Evolutionary conservation across 257 asterid species (phyloP).

Genomic region (Solanum pinnatisectum): DNA sequence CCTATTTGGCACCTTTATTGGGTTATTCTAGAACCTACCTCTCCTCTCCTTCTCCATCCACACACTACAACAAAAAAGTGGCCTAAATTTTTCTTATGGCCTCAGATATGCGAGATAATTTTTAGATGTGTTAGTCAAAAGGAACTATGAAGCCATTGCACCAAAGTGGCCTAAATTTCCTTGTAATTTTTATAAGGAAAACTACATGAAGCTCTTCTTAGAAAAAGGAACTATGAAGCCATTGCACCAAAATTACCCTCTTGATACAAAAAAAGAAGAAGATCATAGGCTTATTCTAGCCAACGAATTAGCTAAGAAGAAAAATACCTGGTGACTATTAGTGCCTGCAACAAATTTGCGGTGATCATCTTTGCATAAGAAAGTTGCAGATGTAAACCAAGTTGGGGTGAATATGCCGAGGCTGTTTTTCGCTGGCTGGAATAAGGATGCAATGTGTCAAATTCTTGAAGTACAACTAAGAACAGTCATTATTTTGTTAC

Average conservation of each 20-base stretch:
- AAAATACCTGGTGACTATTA: slow-evolving; percentile 64
- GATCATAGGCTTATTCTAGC: background rate
- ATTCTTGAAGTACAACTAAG: background rate
- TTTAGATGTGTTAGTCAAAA: background rate
- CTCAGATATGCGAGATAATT: background rate
- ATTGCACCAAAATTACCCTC: background rate
- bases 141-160: no score
- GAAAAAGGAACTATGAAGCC: background rate
- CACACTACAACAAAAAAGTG: background rate
- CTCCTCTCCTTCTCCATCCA: background rate
- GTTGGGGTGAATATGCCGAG: slow-evolving; percentile 84
- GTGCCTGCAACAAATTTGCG: slow-evolving; percentile 87
- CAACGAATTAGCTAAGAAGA: background rate
- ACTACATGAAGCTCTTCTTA: background rate
- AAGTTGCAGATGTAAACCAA: slow-evolving; percentile 81
- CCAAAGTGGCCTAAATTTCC: no score
- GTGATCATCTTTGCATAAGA: slow-evolving; percentile 74
- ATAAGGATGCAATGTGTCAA: slow-evolving; percentile 11
- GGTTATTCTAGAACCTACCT: background rate
- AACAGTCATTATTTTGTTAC: background rate
- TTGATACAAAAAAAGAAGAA: background rate
- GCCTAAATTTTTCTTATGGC: background rate
- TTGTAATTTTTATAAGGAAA: background rate
- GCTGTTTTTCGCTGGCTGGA: slow-evolving; percentile 78
- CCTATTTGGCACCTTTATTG: background rate